Evolutionary conservation across 1,284 basidiomycete genomes (phyloP).

Genomic region (Takashimella tepidaria): DNA sequence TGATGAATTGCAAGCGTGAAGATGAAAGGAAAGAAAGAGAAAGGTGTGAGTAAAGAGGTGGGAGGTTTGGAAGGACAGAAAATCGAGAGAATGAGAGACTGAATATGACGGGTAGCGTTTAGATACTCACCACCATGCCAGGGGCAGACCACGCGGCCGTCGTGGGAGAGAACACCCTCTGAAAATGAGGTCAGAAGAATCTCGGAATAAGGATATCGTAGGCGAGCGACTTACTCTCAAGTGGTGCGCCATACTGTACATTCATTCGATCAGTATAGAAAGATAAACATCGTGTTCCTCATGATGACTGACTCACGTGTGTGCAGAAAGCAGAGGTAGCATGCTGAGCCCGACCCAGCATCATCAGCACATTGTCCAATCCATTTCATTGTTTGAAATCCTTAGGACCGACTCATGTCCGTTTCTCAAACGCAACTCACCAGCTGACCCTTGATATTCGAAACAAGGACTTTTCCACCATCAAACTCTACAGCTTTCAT

Average conservation of each 20-base stretch:
- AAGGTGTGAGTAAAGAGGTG: background rate
- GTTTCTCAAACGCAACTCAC: slow-evolving; percentile 16
- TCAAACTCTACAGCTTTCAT: slow-evolving; percentile 74
- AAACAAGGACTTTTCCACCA: slow-evolving; percentile 71
- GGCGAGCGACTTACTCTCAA: slow-evolving; percentile 25
- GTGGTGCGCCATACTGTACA: slow-evolving; percentile 39
- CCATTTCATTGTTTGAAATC: too few species aligned
- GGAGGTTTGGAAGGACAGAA: background rate
- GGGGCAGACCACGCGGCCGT: slow-evolving; percentile 76
- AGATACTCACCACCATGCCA: slow-evolving; percentile 73
- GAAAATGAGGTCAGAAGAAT: slow-evolving; percentile 36
- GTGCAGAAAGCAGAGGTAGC: slow-evolving; percentile 85
- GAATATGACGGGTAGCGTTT: too few species aligned
- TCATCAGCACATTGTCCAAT: too few species aligned
- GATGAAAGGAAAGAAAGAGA: background rate
- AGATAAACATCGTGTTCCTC: too few species aligned
- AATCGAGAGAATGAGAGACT: too few species aligned
- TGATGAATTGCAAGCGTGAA: too few species aligned
- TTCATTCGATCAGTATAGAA: slow-evolving; percentile 7
- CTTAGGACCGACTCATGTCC: background rate
- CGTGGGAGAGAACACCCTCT: slow-evolving; percentile 78
- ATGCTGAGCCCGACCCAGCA: slow-evolving; percentile 31
- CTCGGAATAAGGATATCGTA: background rate
- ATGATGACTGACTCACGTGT: slow-evolving; percentile 51
- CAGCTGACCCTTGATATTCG: slow-evolving; percentile 64